phyloP scores from a whole-genome alignment of 305 asterid genomes.

The Fraxinus floribunda region DNA sequence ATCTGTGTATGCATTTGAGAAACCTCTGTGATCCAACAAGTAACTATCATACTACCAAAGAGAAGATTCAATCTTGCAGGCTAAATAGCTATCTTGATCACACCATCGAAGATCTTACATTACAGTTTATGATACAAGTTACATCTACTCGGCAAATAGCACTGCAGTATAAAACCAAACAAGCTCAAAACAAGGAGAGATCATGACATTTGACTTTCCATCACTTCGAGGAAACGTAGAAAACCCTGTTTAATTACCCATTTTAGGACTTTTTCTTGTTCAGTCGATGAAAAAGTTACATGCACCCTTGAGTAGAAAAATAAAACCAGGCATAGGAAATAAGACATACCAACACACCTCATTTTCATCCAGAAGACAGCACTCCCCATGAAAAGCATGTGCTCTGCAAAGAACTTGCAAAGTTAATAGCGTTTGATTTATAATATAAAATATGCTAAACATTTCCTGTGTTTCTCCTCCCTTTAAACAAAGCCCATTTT shows the following conservation, averaged over 20 bases:
- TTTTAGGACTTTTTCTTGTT: slow-evolving; percentile 3
- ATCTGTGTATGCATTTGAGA: slow-evolving; percentile 94
- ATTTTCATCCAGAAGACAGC: slow-evolving; percentile 82
- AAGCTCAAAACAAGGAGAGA: slow-evolving; percentile 8
- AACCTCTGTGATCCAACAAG: slow-evolving; percentile 95
- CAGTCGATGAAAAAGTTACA: slow-evolving; percentile 7
- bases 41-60: slow-evolving; percentile 83
- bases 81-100: slow-evolving; percentile 21
- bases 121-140: slow-evolving; percentile 17
- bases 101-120: slow-evolving; percentile 13
- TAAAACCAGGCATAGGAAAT: slow-evolving; percentile 1
- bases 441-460: slow-evolving; percentile 10
- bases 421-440: slow-evolving; percentile 23
- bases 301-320: slow-evolving; percentile 1
- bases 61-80: slow-evolving; percentile 39
- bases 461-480: not conserved
- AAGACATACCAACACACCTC: slow-evolving; percentile 55
- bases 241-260: not conserved
- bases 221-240: not conserved
- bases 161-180: slow-evolving; percentile 12
- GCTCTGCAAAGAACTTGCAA: slow-evolving; percentile 59
- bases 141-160: slow-evolving; percentile 2
- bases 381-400: slow-evolving; percentile 99
- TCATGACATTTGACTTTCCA: slow-evolving; percentile 3
- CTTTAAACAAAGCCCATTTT: not conserved